Evolutionary conservation across 805 yeast genomes (phyloP).

Genomic region (Saturnispora dispora): DNA sequence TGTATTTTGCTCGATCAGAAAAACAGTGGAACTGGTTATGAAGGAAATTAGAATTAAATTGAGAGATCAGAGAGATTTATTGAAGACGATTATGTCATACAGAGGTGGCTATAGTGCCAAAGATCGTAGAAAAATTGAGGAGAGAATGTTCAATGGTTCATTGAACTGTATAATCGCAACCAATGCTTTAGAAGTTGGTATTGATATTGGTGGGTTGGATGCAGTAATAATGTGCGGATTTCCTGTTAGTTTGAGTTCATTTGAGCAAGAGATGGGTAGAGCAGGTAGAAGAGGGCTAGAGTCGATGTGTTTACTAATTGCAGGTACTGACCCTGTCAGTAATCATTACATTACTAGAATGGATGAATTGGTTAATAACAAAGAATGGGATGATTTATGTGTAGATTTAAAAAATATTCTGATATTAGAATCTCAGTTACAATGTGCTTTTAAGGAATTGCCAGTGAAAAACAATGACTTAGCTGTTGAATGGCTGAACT

Average conservation of each 20-base stretch:
- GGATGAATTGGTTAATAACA: conserved; percentile 39
- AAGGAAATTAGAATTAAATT: conserved; percentile 63
- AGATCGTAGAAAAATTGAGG: conserved; percentile 82
- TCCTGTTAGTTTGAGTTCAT: conserved; percentile 76
- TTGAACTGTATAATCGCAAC: conserved; percentile 86
- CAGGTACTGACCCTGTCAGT: conserved; percentile 77
- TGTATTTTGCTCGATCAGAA: conserved; percentile 81
- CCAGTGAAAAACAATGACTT: conserved; percentile 43
- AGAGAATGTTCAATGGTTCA: conserved; percentile 82
- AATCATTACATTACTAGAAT: conserved; percentile 74
- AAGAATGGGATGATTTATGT: conserved; percentile 48
- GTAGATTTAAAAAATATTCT: conserved; percentile 52
- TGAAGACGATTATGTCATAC: conserved; percentile 76
- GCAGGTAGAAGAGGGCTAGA: conserved; percentile 88
- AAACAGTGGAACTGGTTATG: conserved; percentile 80
- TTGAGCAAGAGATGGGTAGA: conserved; percentile 94
- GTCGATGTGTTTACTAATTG: conserved; percentile 76
- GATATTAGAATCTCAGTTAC: conserved; percentile 74
- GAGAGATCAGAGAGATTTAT: conserved; percentile 35
- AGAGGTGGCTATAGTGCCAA: conserved; percentile 88
- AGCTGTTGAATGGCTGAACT: conserved; percentile 14
- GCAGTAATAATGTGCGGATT: conserved; percentile 90
- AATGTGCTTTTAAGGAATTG: conserved; percentile 66
- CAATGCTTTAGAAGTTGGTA: conserved; percentile 90
- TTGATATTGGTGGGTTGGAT: conserved; percentile 88